Base-by-base conservation (phyloP, 2,329 filamentous ascomycete species). In the Magnaporthales sp. region DNA sequence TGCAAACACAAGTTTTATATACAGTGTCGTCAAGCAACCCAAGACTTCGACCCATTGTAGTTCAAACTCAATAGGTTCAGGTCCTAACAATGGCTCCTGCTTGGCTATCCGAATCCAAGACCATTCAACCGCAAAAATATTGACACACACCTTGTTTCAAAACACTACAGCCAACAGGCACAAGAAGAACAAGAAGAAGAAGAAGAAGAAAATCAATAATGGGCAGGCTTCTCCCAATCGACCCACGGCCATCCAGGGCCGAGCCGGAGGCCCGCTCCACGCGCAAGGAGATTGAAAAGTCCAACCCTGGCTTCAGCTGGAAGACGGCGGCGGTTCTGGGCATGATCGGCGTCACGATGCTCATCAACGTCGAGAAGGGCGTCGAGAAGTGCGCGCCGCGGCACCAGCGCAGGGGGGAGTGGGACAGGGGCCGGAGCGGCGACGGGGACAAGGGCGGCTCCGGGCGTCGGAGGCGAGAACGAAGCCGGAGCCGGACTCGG, bases 331-430 rank as follows among this genome's bases (percentile, higher is more conserved):
- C 81, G 32, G 72, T 74, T 22, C 75, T 83, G 2, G 77, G 75
- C 8, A 70, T 78, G 27, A 70, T 77, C 19, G 78, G 76, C 6
- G 72, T 76, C 22, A 71, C 75, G 15, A 70, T 78, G 1, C 71
- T 72, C n/a, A 78, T 79, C 70, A 77, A 78, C 67, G 76, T 79
- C 68, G 78, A 81, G 68, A 77, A 77, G 66, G 75, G 79, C 58
- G 77, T 80, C 66, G 74, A 75, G 65, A 75, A 76, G 69, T 69
- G 69, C 32, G 75, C 77, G 66, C 72, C 74, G 29, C 70, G 67
- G 56, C 73, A 74, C 54, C 68, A 61, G 67, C 65, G 15, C 29
- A 66, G 32, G 54, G 56, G 46, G 1, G 24, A 46, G n/a, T 19
- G 19, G 27, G 62, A 46, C 62, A 22, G 30, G n/a, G 22, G 26